These are phyloP conservation scores for Apiospora kogelbergensis DNA, from an alignment of 2,329 filamentous ascomycete species.

Conservation along the genomic window DNA sequence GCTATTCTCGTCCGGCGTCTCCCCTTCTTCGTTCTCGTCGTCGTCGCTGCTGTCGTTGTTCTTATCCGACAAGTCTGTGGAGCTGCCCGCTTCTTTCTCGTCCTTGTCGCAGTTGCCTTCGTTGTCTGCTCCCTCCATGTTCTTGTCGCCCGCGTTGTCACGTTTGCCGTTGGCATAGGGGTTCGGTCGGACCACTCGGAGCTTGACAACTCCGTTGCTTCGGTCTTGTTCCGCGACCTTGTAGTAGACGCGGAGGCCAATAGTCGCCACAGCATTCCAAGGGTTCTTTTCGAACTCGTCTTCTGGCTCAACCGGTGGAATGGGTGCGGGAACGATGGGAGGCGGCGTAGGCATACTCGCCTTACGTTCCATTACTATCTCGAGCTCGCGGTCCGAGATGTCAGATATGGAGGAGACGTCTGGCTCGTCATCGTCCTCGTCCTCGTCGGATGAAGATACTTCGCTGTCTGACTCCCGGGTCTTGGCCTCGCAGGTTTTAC, in stretches of 20 bases:
- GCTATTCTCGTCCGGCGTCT: slow-evolving; percentile 20
- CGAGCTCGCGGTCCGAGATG: slow-evolving; percentile 40
- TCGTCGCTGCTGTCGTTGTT: slow-evolving; percentile 12
- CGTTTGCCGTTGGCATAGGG: slow-evolving; percentile 30
- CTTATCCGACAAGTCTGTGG: slow-evolving; percentile 23
- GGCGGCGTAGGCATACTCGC: slow-evolving; percentile 20
- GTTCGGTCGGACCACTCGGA: slow-evolving; percentile 41
- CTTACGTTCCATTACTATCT: slow-evolving; percentile 25
- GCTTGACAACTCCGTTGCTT: slow-evolving; percentile 34
- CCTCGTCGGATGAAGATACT: background rate
- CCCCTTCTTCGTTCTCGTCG: slow-evolving; percentile 22
- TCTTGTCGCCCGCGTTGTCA: slow-evolving; percentile 19
- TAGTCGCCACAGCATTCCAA: slow-evolving; percentile 64
- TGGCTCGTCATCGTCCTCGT: slow-evolving; percentile 18
- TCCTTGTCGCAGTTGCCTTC: slow-evolving; percentile 20
- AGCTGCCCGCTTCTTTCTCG: slow-evolving; percentile 30
- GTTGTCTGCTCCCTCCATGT: slow-evolving; percentile 21
- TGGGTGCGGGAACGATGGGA: slow-evolving; percentile 28
- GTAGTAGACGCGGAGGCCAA: slow-evolving; percentile 61
- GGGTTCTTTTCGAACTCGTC: slow-evolving; percentile 57
- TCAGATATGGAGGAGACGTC: slow-evolving; percentile 32
- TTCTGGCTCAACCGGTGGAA: slow-evolving; percentile 44
- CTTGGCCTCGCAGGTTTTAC: background rate
- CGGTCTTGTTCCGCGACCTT: slow-evolving; percentile 38
- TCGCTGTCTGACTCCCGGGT: background rate